phyloP scores from a whole-genome alignment of 208 protist genomes.

The Trypanosoma theileri region DNA sequence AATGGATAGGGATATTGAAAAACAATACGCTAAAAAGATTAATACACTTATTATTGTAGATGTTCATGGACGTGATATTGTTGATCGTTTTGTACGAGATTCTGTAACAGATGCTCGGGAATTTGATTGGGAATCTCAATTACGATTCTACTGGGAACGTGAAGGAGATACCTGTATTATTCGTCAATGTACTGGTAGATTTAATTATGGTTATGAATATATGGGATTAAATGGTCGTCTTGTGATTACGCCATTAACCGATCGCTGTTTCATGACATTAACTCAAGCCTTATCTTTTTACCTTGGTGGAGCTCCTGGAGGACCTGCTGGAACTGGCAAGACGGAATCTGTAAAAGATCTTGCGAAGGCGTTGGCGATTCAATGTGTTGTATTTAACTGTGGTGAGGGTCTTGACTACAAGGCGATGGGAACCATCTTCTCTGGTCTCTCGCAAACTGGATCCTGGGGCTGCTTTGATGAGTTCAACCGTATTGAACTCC shows the following conservation, averaged over 20 bases:
- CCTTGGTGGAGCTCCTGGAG: conserved; percentile 95
- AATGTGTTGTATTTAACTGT: conserved; percentile 99
- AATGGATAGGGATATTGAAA: conserved; percentile 94
- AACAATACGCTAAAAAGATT: conserved; percentile 95
- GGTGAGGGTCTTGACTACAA: conserved; percentile 99
- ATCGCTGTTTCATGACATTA: conserved; percentile 99
- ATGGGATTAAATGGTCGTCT: conserved; percentile 99
- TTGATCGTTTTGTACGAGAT: conserved; percentile 98
- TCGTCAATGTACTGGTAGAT: conserved; percentile 96
- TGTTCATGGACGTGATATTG: conserved; percentile 99
- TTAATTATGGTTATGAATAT: conserved; percentile 99
- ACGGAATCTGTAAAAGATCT: conserved; percentile 99
- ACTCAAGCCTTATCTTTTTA: conserved; percentile 98
- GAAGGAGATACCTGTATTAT: conserved; percentile 94
- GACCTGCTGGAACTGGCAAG: conserved; percentile 96
- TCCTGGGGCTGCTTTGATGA: conserved; percentile 99
- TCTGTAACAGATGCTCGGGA: conserved; percentile 97
- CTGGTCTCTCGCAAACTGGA: conserved; percentile 96
- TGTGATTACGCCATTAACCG: conserved; percentile 99
- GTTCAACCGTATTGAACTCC: conserved; percentile 99
- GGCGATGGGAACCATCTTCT: conserved; percentile 98
- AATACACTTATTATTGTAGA: conserved; percentile 99
- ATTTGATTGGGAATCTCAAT: conserved; percentile 99
- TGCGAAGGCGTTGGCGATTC: conserved; percentile 96
- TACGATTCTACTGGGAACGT: conserved; percentile 98